Base-by-base conservation (phyloP, 371 early-diverging fungal species). In the Funneliformis caledonium region DNA sequence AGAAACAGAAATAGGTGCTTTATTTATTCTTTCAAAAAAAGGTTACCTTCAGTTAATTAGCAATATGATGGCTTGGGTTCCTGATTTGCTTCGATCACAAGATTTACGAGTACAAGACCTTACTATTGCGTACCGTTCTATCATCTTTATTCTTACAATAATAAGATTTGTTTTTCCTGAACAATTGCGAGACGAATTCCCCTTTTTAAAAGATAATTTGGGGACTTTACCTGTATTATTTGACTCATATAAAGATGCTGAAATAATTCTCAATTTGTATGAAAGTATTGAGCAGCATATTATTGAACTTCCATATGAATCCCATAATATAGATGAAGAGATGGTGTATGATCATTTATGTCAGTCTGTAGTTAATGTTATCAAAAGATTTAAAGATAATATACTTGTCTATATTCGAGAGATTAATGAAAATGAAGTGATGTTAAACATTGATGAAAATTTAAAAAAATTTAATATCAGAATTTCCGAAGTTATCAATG, bases 251-350 rank as follows among this genome's bases (percentile, higher is more conserved):
- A 69, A 78, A 52, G 78, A 68, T 31, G 33, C 50, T 9, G 78
- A 78, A 68, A 47, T 37, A 68, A 45, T 78, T 62, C 43, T 33
- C 33, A 48, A 76, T 26, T 42, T 52, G 37, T 78, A 78, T 45
- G 78, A 78, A 52, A 68, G 48, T 33, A 78, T 78, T 11, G 78
- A 68, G 11, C 78, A 78, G 68, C 69, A 67, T 48, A 69, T 78
- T 64, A 48, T 78, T 31, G 78, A 78, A 31, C 78, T 78, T 48
- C 56, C 78, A 68, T 78, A 48, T 33, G 69, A 78, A 52, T 50
- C 69, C 3, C 45, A 62, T 69, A 45, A 68, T 33, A 48, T 42
- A 4, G 78, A 78, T 16, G 78, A 78, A 50, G 76, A 76, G 14
- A 43, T 75, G 43, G 14, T 50, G 52, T 68, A 78, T 42, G 7